Evolutionary conservation across 2,329 filamentous ascomycete species (phyloP).

Genomic region (Penicillium paneum): DNA sequence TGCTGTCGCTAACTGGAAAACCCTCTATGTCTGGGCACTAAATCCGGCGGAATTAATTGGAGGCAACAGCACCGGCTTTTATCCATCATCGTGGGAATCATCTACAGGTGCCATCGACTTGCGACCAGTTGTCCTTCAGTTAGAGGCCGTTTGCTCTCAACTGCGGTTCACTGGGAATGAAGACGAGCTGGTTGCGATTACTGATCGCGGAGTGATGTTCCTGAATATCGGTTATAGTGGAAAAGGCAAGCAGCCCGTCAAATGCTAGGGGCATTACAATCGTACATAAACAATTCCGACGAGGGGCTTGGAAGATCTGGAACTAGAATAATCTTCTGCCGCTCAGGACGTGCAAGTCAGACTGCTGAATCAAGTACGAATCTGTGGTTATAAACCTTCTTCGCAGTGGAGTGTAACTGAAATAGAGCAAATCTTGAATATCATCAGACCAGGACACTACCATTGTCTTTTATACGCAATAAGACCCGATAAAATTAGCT

Average conservation of each 20-base stretch:
- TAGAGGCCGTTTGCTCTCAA: conserved; percentile 40
- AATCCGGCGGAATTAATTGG: conserved; percentile 38
- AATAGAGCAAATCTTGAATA: neutral
- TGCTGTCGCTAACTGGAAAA: conserved; percentile 44
- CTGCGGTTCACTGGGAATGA: conserved; percentile 35
- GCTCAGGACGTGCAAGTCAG: neutral
- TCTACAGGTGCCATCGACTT: conserved; percentile 27
- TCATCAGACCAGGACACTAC: neutral
- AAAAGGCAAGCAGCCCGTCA: conserved; percentile 12
- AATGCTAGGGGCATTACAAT: neutral
- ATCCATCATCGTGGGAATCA: conserved; percentile 30
- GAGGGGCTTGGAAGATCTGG: neutral
- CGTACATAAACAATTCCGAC: neutral
- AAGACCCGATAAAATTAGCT: neutral
- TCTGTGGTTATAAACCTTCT: neutral
- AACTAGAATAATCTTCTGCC: no score
- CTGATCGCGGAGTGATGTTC: conserved; percentile 42
- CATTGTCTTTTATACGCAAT: neutral
- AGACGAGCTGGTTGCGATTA: conserved; percentile 41
- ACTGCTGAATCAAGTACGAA: neutral
- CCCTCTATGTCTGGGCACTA: conserved; percentile 41
- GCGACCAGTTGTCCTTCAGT: conserved; percentile 32
- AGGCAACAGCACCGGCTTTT: conserved; percentile 30
- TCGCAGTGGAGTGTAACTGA: neutral
- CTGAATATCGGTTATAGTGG: conserved; percentile 36